These are phyloP conservation scores for Vitis cinerea DNA, from an alignment of 164 flowering plant species.

Conservation along the genomic window DNA sequence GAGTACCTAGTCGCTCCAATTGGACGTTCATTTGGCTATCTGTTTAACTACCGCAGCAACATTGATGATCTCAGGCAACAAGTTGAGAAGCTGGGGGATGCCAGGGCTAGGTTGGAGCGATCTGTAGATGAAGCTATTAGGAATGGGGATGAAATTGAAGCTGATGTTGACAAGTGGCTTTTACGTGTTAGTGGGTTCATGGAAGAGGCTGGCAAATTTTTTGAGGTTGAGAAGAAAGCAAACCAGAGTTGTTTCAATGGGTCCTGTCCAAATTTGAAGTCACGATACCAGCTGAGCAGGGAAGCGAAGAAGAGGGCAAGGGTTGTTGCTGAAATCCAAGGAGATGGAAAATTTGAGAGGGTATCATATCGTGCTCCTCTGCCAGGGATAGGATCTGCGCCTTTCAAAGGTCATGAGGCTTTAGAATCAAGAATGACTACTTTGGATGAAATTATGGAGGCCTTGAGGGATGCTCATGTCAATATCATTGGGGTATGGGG, in stretches of 20 bases:
- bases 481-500: slow-evolving; percentile 10
- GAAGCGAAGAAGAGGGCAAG: background rate
- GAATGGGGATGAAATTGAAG: too few relatives aligned
- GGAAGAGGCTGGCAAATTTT: background rate
- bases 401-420: background rate
- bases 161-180: slow-evolving; percentile 5
- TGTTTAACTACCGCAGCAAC: background rate
- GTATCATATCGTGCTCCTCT: background rate
- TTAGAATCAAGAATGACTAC: slow-evolving; percentile 5
- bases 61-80: background rate
- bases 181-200: background rate
- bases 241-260: background rate
- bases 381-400: background rate
- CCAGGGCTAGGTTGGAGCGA: too few relatives aligned
- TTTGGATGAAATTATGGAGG: slow-evolving; percentile 4
- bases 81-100: background rate
- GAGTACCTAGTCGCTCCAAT: too few relatives aligned
- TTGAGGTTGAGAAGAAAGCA: background rate
- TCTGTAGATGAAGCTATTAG: too few relatives aligned
- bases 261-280: background rate
- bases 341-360: too few relatives aligned
- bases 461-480: background rate
- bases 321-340: background rate
- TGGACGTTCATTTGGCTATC: too few relatives aligned
- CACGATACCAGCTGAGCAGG: background rate